Evolutionary conservation across 2,329 filamentous ascomycete genomes (phyloP), one percentile per base, ranked within the genome.

Genomic region (Verticillium nubilum): DNA sequence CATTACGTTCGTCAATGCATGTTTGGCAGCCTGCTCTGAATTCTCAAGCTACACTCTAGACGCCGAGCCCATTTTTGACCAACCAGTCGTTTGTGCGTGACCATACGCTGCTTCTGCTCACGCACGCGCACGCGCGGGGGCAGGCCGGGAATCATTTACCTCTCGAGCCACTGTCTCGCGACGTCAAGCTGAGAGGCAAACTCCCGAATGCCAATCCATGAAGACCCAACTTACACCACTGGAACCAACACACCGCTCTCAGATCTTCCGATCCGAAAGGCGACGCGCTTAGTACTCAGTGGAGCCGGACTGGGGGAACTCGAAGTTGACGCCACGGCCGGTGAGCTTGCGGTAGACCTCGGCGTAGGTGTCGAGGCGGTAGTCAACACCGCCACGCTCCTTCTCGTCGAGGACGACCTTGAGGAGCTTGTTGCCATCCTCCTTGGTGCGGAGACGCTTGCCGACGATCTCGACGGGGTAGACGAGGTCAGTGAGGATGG

Each of bases 321-420:
- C 95, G 77, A 99, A 99, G 81, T 88, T 87, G 78, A 98, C 95
- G 77, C 87, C 87, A 82, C 96, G 95, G 81, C 95, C 95, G 66
- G 95, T 99, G 76, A 99, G 85, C 75, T 92, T 89, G 81, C 92
- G 92, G 91, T 99, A 99, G 78, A 99, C 95, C 88, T 99, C 95
- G 68, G 92, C 91, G 87, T 99, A 99, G 78, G 94, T 97, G 83
- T 99, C 95, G 72, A 99, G 91, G 79, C 95, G 88, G 90, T 98
- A 97, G 87, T 99, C 95, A 72, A 99, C 94, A 79, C 93, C 92
- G 75, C 93, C 94, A 74, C 93, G 91, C 91, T 99, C 95, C 92
- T 99, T 99, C 91, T 98, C 95, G 81, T 99, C 95, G 63, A 99
- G 88, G 76, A 99, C 86, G 78, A 99, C 92, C 91, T 99, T 99